Evolutionary conservation across 1,284 basidiomycete species (phyloP), one percentile per base, ranked within the genome.

Genomic region (Ceratobasidium sp.): DNA sequence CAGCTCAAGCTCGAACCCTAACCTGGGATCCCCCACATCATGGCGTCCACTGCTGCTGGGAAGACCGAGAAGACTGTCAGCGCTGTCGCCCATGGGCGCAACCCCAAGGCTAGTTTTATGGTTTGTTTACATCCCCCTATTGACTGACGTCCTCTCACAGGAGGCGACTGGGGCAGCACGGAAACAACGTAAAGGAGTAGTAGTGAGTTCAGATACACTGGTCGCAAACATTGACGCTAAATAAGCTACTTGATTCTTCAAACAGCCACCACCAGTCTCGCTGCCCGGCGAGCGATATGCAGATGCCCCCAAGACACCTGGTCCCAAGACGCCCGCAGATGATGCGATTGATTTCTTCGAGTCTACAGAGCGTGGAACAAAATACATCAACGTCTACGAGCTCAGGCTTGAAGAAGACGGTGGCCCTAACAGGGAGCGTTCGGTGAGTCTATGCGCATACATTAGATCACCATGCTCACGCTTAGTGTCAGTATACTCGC

Each of bases 331-430:
- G 1, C 95, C 94, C 31, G 95, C 95, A 61, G 94, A 96, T 81
- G 94, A 96, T 80, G 94, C 90, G 37, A 89, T 95, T 79, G 90
- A 92, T 56, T 96, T 94, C 84, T 97, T 97, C 80, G 86, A 91
- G 78, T 87, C 88, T 2, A 83, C 84, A 22, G 80, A 84, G 71
- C 82, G 79, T 16, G 88, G 87, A 51, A 90, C 92, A 77, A 82
- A 84, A 0, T 89, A 89, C 3, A 88, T 96, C 63, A 87, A 86
- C 75, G 94, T 98, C 27, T 96, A 94, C 80, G 92, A 96, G 82
- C 86, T 98, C 34, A 84, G 85, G 75, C 86, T 98, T 49, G 94
- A 95, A 80, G 87, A 91, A 24, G 94, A 98, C 83, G 96, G 96
- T 63, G 94, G 93, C 27, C 96, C 96, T 1, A 88, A 87, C 80